Base-by-base conservation (phyloP, 805 yeast species). In the Yamadazyma scolyti region DNA sequence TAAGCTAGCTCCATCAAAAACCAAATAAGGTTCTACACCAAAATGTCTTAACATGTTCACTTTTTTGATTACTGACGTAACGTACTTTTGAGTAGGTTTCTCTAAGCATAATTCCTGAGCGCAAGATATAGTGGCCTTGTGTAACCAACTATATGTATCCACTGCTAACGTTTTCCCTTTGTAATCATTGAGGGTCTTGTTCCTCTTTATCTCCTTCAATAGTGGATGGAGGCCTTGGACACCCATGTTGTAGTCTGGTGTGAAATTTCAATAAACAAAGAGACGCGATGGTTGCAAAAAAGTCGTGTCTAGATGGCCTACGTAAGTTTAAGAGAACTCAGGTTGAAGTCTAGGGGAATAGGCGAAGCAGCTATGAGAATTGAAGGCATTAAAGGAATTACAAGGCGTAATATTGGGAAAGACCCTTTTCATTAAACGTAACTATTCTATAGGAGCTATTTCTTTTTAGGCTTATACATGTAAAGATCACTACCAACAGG, bases 121-220 rank as follows among this genome's bases (percentile, higher is more conserved):
- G 57, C 97, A 89, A 11, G 86, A 65, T 30, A 80, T 73, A 3
- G 85, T 79, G 4, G 93, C 89, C 41, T 85, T 75, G 57, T 93
- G 99, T 4, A 93, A 72, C 99, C 99, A 93, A 1, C 96, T 88
- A 50, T 87, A 93, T 0, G 95, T 89, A 52, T 93, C 99, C n/a
- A 93, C 80, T 0, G 95, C 99, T 25, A 89, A 60, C 0, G 83
- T 77, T 47, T 79, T 69, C 1, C 96, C 96, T 9, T 76, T 58
- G 52, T 77, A 85, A 20, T 72, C 59, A 33, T 72, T 70, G 27
- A 89, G 58, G 2, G 79, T 58, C 2, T 74, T 68, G 1, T 71
- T 68, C 31, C 71, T 70, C 46, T 83, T 93, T 24, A 85, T 81
- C 17, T 82, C 76, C 52, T 83, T 85, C 40, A 90, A 65, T 34